phyloP scores from a whole-genome alignment of 2,329 filamentous ascomycete genomes.

The Paraconiothyrium brasiliense region DNA sequence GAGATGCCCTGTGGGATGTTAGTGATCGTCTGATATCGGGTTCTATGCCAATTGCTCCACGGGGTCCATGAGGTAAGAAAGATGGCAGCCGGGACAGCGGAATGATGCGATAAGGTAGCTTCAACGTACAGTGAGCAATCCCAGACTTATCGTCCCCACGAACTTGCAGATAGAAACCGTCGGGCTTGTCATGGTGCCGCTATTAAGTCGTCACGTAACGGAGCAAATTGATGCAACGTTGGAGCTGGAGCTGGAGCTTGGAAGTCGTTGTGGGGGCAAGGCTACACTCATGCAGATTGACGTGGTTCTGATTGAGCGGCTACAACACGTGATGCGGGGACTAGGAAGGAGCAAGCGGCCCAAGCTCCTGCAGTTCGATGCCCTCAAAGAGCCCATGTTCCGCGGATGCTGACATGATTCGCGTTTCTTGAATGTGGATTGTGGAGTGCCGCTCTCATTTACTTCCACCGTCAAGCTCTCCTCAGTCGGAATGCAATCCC shows the following conservation, averaged over 20 bases:
- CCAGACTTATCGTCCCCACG: conserved; percentile 88
- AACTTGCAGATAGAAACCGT: conserved; percentile 87
- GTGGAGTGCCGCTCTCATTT: background rate
- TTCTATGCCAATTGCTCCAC: background rate
- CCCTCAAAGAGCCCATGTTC: background rate
- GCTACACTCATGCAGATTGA: conserved; percentile 29
- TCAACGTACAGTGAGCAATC: conserved; percentile 80
- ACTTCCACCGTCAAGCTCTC: background rate
- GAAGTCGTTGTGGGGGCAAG: conserved; percentile 12
- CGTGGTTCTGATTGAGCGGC: conserved; percentile 32
- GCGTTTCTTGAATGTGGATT: background rate
- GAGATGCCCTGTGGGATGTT: conserved; percentile 75
- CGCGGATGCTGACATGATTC: background rate
- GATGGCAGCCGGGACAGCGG: conserved; percentile 19
- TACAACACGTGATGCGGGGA: conserved; percentile 21
- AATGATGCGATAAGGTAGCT: conserved; percentile 21
- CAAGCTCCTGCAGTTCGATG: conserved; percentile 18
- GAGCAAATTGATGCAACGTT: conserved; percentile 9
- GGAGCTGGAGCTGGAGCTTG: conserved; percentile 12
- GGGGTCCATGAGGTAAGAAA: conserved; percentile 4
- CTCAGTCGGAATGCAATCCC: conserved; percentile 5
- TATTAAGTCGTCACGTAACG: conserved; percentile 15
- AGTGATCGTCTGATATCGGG: conserved; percentile 3
- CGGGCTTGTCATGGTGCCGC: conserved; percentile 66
- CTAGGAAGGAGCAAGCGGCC: conserved; percentile 11